Percentiles rank a stretch among this genome's conserved stretches.
Conservation (phyloP, 2,329 filamentous ascomycete species). For the Xylaria sp. region DNA sequence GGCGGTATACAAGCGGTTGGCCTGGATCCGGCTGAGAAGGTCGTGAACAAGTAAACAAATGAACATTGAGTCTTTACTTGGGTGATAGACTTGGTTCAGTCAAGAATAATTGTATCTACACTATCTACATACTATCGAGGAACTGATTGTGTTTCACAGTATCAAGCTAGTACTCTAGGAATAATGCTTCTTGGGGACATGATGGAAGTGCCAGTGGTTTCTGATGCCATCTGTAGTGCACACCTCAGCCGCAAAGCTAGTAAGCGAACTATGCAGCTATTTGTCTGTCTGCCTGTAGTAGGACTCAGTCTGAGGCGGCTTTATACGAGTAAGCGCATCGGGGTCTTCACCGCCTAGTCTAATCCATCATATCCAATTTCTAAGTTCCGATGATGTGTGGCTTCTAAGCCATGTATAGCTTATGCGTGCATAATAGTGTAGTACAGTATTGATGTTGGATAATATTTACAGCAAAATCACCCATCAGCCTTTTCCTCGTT, state of each 20-base stretch:
- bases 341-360: conserved; percentile 23
- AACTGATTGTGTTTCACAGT: not conserved
- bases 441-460: not conserved
- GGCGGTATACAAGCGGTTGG: not conserved
- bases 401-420: conserved; percentile 9
- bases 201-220: not conserved
- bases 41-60: not conserved
- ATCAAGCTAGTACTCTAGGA: no score
- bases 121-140: no score
- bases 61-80: not conserved
- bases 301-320: conserved; percentile 14
- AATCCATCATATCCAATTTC: conserved; percentile 1
- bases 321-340: conserved; percentile 10
- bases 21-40: not conserved
- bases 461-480: not conserved
- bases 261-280: conserved; percentile 1
- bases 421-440: conserved; percentile 16
- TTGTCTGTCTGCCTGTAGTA: conserved; percentile 1
- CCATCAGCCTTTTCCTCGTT: not conserved
- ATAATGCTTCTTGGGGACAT: not conserved
- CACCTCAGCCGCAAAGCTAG: not conserved
- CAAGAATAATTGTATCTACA: not conserved
- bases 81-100: not conserved
- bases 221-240: not conserved
- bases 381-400: conserved; percentile 8